phyloP scores from a whole-genome alignment of 805 yeast species.

The Pachysolen tannophilus region DNA sequence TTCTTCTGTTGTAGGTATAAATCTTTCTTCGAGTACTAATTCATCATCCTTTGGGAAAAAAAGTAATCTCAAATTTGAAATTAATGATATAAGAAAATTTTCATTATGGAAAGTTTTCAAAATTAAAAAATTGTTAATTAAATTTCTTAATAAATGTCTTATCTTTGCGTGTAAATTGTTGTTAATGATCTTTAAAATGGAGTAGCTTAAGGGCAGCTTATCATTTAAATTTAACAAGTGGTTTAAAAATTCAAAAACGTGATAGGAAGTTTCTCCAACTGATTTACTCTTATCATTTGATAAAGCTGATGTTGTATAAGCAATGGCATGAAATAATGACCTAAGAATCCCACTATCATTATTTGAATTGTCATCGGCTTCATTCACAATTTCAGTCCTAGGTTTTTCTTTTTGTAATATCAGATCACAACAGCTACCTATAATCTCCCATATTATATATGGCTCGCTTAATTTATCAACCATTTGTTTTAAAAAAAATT shows the following conservation, averaged over 20 bases:
- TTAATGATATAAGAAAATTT: slow-evolving; percentile 6
- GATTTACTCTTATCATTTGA: neutral
- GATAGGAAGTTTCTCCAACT: slow-evolving; percentile 5
- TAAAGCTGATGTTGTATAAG: slow-evolving; percentile 21
- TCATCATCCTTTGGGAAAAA: slow-evolving; percentile 21
- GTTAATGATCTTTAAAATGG: slow-evolving; percentile 8
- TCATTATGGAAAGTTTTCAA: slow-evolving; percentile 16
- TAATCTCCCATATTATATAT: slow-evolving; percentile 41
- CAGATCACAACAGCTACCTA: slow-evolving; percentile 14
- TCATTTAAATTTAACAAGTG: slow-evolving; percentile 11
- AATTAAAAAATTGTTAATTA: slow-evolving; percentile 17
- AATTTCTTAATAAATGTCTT: slow-evolving; percentile 17
- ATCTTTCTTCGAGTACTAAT: slow-evolving; percentile 21
- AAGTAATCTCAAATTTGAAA: slow-evolving; percentile 15
- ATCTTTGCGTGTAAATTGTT: slow-evolving; percentile 12
- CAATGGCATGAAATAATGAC: slow-evolving; percentile 17
- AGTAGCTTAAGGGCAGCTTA: slow-evolving; percentile 13
- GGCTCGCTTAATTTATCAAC: slow-evolving; percentile 40
- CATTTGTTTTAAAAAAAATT: slow-evolving; percentile 31
- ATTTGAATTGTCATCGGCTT: slow-evolving; percentile 8
- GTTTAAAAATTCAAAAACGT: slow-evolving; percentile 16
- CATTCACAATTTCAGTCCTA: neutral
- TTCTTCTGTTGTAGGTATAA: slow-evolving; percentile 19
- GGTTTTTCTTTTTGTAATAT: neutral
- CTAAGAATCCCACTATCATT: slow-evolving; percentile 10